These are phyloP conservation scores for Lentinula aciculospora DNA, from an alignment of 768 basidiomycete genomes.

Conservation along the genomic window DNA sequence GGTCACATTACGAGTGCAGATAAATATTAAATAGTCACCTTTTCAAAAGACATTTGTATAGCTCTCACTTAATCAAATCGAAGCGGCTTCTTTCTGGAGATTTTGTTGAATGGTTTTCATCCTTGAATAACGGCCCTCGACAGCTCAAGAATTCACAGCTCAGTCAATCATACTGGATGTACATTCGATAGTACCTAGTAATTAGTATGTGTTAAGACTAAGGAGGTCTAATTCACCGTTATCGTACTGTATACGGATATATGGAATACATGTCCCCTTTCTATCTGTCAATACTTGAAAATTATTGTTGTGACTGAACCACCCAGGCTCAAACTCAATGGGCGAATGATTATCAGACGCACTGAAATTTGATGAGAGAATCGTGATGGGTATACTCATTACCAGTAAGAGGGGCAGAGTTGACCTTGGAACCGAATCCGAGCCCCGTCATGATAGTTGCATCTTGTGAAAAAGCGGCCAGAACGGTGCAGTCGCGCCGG, in stretches of 20 bases:
- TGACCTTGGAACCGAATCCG: neutral
- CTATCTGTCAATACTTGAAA: neutral
- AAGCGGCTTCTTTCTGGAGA: too few species aligned
- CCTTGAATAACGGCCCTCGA: neutral
- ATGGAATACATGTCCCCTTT: neutral
- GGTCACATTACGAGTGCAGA: too few species aligned
- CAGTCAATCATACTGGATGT: too few species aligned
- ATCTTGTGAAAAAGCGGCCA: neutral
- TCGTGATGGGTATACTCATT: neutral
- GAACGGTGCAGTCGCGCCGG: neutral
- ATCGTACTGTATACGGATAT: neutral
- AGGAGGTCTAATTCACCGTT: neutral
- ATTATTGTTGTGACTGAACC: neutral
- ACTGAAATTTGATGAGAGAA: too few species aligned
- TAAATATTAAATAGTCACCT: too few species aligned
- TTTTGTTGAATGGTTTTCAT: neutral
- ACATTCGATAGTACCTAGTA: too few species aligned
- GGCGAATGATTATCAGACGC: neutral
- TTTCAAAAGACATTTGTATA: too few species aligned
- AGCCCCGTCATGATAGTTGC: neutral
- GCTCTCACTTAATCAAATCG: too few species aligned
- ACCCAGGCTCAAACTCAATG: neutral
- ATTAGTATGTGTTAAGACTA: neutral
- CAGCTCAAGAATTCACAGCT: neutral
- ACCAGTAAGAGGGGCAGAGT: neutral